Percentiles rank a stretch among this genome's conserved stretches.
Evolutionary conservation across 2,329 filamentous ascomycete species (phyloP).

Genomic region (Diaporthe ilicicola): DNA sequence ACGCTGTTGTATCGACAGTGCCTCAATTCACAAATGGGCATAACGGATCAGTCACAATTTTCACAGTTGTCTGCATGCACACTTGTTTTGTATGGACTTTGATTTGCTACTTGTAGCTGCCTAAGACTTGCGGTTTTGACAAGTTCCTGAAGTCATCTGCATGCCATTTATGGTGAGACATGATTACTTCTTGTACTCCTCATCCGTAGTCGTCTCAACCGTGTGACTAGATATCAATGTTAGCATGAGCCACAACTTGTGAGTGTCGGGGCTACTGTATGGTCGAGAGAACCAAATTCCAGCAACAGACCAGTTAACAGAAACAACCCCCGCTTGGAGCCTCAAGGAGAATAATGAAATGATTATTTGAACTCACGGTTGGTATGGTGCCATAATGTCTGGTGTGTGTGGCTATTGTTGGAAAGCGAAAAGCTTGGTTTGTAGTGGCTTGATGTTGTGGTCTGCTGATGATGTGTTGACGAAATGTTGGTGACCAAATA

Average conservation of each 20-base stretch:
- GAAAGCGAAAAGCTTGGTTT: too few relatives aligned
- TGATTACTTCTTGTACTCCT: slow-evolving; percentile 9
- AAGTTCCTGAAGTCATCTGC: not conserved
- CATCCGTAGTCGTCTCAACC: slow-evolving; percentile 5
- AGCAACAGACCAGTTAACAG: too few relatives aligned
- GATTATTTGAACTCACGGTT: not conserved
- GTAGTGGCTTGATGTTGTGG: too few relatives aligned
- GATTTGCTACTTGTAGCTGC: not conserved
- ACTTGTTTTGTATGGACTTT: not conserved
- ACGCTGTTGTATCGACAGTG: too few relatives aligned
- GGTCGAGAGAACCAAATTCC: not conserved
- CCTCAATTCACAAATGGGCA: too few relatives aligned
- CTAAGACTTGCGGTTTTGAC: not conserved
- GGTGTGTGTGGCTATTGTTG: too few relatives aligned
- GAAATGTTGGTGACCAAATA: not conserved
- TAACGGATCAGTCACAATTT: too few relatives aligned
- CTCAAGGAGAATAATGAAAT: too few relatives aligned
- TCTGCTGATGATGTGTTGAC: not conserved
- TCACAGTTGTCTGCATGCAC: too few relatives aligned
- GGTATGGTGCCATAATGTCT: not conserved
- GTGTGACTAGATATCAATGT: not conserved
- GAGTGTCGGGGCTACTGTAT: not conserved
- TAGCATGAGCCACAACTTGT: not conserved
- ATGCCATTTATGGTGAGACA: not conserved
- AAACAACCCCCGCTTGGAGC: too few relatives aligned